Base-by-base conservation (phyloP, 129 eudicot genomes). In the Tagetes patula region DNA sequence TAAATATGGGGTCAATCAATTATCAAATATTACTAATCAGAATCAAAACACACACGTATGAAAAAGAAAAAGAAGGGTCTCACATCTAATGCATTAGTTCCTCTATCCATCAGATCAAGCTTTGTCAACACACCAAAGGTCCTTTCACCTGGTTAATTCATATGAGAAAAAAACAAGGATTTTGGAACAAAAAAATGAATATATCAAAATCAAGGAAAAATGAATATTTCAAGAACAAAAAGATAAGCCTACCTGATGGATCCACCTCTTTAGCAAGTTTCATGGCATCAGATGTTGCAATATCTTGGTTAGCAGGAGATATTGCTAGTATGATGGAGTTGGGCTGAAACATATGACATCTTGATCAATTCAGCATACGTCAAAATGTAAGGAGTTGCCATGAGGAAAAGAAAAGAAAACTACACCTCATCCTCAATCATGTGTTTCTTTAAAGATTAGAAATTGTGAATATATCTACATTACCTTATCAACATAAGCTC, bases 261-360 rank as follows among this genome's bases (percentile, higher is more conserved):
- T 91, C 97, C 27, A 91, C 97, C 67, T 91, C 97, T 80, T 76
- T 87, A 3, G 97, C 85, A 78, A 91, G 89, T 74, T 91, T 91
- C 46, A 91, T 91, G 61, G 97, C 97, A 75, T 91, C 97, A 12
- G 97, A 91, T 42, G 97, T 91, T 36, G 97, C 97, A 66, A 91
- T 91, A 84, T 91, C 97, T 84, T 91, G 97, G 59, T 91, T 91
- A 37, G 97, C 97, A 38, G 97, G 97, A 76, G 97, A 91, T 72
- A 91, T 88, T 78, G 97, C 97, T 67, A 91, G 81, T 72, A 91
- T 91, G 75, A 87, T 82, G 73, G 82, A 88, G 74, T 91, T 91
- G 12, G 97, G 97, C 97, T 91, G 68, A 69, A 82, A 53, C 36
- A 8, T 36, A 53, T 30, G 20, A 14, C 30, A 47, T 12, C 52